Percentiles rank a stretch among this genome's conserved stretches.
phyloP scores from a whole-genome alignment of 2,329 filamentous ascomycete species.

The Acrocalymma vagum region DNA sequence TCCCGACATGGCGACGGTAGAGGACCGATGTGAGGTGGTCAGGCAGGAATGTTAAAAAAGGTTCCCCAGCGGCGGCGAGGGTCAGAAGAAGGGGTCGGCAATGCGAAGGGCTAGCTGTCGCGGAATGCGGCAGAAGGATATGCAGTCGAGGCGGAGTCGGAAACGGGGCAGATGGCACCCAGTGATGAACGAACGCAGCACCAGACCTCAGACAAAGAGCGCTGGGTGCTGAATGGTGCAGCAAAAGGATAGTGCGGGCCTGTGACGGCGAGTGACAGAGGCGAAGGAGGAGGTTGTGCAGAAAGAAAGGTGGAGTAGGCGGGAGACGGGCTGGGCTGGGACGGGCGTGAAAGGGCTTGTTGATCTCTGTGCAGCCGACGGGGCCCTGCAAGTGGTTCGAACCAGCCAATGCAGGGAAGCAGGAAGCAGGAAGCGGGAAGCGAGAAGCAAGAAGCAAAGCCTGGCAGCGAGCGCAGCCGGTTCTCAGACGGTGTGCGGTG shows the following conservation, averaged over 20 bases:
- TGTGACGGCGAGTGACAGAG: slow-evolving; percentile 21
- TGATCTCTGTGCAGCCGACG: slow-evolving; percentile 12
- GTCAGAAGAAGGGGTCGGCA: slow-evolving; percentile 7
- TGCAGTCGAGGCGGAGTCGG: slow-evolving; percentile 2
- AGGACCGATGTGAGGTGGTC: slow-evolving; percentile 11
- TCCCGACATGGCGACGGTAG: slow-evolving; percentile 34
- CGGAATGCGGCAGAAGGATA: slow-evolving; percentile 22
- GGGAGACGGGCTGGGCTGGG: slow-evolving; percentile 21
- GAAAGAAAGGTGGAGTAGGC: slow-evolving; percentile 24
- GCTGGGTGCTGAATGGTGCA: slow-evolving; percentile 13
- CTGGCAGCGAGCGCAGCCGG: slow-evolving; percentile 2
- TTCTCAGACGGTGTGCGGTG: slow-evolving; percentile 11
- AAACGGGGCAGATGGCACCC: slow-evolving; percentile 3
- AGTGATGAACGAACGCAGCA: neutral
- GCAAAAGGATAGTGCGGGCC: slow-evolving; percentile 9
- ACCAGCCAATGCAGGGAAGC: too few relatives aligned
- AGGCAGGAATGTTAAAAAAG: slow-evolving; percentile 18
- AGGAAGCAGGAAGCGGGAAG: too few relatives aligned
- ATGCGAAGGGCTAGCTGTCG: slow-evolving; percentile 28
- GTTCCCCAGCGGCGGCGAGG: slow-evolving; percentile 6
- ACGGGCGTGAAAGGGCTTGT: slow-evolving; percentile 9
- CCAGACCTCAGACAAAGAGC: slow-evolving; percentile 1
- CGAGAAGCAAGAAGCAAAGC: neutral
- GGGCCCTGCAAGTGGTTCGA: too few relatives aligned
- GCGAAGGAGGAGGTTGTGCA: slow-evolving; percentile 30